phyloP scores from a whole-genome alignment of 352 stramenopile species.

The Pythium monospermum region DNA sequence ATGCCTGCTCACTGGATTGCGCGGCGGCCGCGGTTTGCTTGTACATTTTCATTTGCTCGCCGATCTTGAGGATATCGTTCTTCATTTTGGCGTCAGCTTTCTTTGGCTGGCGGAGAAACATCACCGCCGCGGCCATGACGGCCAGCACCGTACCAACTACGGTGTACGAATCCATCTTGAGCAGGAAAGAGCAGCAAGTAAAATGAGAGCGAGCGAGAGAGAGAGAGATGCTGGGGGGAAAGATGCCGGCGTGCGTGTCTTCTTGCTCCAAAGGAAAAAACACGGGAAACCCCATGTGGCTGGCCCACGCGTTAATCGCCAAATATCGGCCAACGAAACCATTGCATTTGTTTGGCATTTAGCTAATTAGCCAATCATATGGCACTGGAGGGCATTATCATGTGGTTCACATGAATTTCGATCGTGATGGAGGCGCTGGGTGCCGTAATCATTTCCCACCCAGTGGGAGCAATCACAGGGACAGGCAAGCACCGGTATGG shows the following conservation, averaged over 20 bases:
- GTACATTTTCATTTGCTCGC: conserved; percentile 82
- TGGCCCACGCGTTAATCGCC: no score
- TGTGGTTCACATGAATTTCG: not conserved
- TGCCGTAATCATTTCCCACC: no score
- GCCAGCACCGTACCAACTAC: conserved; percentile 64
- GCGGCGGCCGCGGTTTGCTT: conserved; percentile 45
- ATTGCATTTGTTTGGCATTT: no score
- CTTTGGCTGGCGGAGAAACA: conserved; percentile 54
- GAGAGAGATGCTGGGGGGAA: not conserved
- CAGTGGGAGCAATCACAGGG: no score
- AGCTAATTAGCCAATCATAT: no score
- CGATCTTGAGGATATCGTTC: conserved; percentile 61
- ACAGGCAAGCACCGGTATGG: no score
- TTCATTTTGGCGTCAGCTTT: conserved; percentile 51
- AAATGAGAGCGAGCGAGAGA: not conserved
- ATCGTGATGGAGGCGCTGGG: not conserved
- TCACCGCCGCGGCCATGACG: conserved; percentile 52
- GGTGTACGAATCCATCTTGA: conserved; percentile 54
- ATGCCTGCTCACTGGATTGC: not conserved
- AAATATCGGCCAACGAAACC: no score
- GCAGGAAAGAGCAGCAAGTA: no score
- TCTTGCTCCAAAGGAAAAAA: no score
- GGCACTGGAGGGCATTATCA: no score
- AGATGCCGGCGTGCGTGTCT: not conserved
- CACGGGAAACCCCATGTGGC: no score